These are phyloP conservation scores for Apiospora koreana DNA, from an alignment of 2,329 filamentous ascomycete genomes.

Conservation along the genomic window DNA sequence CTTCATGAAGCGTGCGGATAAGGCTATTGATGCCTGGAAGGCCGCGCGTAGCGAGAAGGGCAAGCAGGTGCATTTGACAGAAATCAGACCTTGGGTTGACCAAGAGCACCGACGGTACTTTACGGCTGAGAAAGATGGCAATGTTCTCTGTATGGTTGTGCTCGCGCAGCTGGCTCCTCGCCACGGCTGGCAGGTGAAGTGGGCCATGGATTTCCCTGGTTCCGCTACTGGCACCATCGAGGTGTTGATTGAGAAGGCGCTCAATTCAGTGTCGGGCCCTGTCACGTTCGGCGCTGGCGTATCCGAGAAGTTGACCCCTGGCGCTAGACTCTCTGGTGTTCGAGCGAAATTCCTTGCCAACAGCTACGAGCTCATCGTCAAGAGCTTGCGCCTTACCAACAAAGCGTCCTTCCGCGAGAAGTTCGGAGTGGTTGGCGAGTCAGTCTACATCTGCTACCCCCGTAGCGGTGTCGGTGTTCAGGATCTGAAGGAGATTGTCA, in stretches of 20 bases:
- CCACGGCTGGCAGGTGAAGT: slow-evolving; percentile 93
- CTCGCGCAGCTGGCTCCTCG: slow-evolving; percentile 78
- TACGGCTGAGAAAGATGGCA: slow-evolving; percentile 71
- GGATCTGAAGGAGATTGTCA: slow-evolving; percentile 82
- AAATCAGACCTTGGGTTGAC: slow-evolving; percentile 88
- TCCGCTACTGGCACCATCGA: slow-evolving; percentile 88
- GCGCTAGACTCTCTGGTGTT: slow-evolving; percentile 78
- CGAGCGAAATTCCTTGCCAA: slow-evolving; percentile 79
- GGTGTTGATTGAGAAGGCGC: slow-evolving; percentile 63
- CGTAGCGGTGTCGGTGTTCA: slow-evolving; percentile 80
- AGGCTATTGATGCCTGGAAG: slow-evolving; percentile 78
- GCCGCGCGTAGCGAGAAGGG: slow-evolving; percentile 70
- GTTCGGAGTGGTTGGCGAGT: slow-evolving; percentile 81
- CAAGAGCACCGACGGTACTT: slow-evolving; percentile 82
- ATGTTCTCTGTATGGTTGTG: slow-evolving; percentile 76
- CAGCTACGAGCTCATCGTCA: slow-evolving; percentile 76
- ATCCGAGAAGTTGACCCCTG: slow-evolving; percentile 70
- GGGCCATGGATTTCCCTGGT: slow-evolving; percentile 89
- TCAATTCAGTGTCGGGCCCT: slow-evolving; percentile 54
- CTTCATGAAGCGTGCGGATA: slow-evolving; percentile 68
- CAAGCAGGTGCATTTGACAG: slow-evolving; percentile 83
- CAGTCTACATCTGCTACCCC: slow-evolving; percentile 88
- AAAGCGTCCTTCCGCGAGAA: slow-evolving; percentile 92
- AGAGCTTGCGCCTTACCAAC: slow-evolving; percentile 77
- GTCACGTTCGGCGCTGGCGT: slow-evolving; percentile 91